These are phyloP conservation scores for Tympanopsis confertula DNA, from an alignment of 2,329 filamentous ascomycete species.

Conservation along the genomic window DNA sequence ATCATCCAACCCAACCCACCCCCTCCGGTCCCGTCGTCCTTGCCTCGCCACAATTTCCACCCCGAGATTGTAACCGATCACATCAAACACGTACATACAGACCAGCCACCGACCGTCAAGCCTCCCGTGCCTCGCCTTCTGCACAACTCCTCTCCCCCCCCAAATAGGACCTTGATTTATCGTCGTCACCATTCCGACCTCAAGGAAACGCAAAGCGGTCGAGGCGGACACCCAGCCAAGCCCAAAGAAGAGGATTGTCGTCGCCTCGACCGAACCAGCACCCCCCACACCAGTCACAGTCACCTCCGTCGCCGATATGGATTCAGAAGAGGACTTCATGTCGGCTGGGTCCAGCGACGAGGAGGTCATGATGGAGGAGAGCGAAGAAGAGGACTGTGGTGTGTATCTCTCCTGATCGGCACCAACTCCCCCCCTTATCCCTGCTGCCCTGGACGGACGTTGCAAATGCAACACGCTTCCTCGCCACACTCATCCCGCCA, in stretches of 20 bases:
- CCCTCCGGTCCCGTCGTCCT: no score
- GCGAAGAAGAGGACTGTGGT: slow-evolving; percentile 63
- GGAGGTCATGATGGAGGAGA: slow-evolving; percentile 65
- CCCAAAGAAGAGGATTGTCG: neutral
- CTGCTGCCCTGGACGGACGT: no score
- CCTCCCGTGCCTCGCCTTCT: no score
- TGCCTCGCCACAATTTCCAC: no score
- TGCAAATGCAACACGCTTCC: slow-evolving; percentile 1
- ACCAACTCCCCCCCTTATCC: neutral
- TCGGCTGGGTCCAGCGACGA: slow-evolving; percentile 71
- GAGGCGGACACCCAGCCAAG: neutral
- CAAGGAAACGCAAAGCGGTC: neutral
- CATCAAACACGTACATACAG: no score
- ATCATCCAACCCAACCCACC: no score
- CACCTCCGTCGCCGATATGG: slow-evolving; percentile 37
- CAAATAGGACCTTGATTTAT: neutral
- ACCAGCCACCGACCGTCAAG: no score
- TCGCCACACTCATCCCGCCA: slow-evolving; percentile 5
- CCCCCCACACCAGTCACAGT: slow-evolving; percentile 45
- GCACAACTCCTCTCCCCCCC: no score
- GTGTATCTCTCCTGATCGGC: no score
- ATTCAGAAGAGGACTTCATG: slow-evolving; percentile 91
- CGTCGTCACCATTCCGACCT: neutral
- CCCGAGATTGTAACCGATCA: no score
- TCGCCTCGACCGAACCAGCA: slow-evolving; percentile 22